A percentile compares a stretch with the other conserved stretches of the same genome.
phyloP scores from a whole-genome alignment of 441 rosid genomes.

The Pelargonium citronellum region DNA sequence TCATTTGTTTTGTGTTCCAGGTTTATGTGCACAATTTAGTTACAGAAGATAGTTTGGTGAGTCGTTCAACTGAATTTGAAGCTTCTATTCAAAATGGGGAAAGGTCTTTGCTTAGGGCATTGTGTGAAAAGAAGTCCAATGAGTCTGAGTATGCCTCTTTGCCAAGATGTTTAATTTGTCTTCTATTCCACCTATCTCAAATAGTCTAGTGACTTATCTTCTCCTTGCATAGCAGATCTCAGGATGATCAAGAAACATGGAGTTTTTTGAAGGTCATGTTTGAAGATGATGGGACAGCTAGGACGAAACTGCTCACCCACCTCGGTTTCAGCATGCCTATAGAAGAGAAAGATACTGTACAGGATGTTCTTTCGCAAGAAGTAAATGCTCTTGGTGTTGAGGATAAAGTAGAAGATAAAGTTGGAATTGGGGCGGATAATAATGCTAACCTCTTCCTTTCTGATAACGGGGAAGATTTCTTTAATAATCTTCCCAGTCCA shows the following conservation, averaged over 20 bases:
- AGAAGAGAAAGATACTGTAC: slow-evolving; percentile 45
- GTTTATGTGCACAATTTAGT: slow-evolving; percentile 68
- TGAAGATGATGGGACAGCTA: slow-evolving; percentile 92
- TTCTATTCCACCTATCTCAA: slow-evolving; percentile 8
- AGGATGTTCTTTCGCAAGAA: slow-evolving; percentile 49
- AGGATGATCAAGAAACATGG: slow-evolving; percentile 91
- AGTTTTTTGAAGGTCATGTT: slow-evolving; percentile 86
- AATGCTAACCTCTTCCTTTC: slow-evolving; percentile 44
- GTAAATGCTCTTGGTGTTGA: slow-evolving; percentile 50
- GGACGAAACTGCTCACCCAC: slow-evolving; percentile 82
- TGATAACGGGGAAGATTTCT: slow-evolving; percentile 97
- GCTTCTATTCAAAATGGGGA: slow-evolving; percentile 86
- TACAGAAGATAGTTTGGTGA: slow-evolving; percentile 69
- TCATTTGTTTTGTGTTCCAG: slow-evolving; percentile 32
- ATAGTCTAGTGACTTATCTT: slow-evolving; percentile 23
- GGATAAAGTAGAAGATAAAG: slow-evolving; percentile 40
- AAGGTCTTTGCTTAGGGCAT: slow-evolving; percentile 54
- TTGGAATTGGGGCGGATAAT: slow-evolving; percentile 35
- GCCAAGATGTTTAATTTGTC: slow-evolving; percentile 15
- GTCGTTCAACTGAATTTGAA: slow-evolving; percentile 87
- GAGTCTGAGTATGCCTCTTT: slow-evolving; percentile 70
- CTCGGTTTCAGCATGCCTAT: slow-evolving; percentile 80
- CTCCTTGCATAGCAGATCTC: slow-evolving; percentile 46
- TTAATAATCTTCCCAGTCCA: slow-evolving; percentile 93
- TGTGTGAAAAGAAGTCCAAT: slow-evolving; percentile 79